These are phyloP conservation scores for Babesia ovis DNA, from an alignment of 169 alveolate genomes.

Conservation along the genomic window DNA sequence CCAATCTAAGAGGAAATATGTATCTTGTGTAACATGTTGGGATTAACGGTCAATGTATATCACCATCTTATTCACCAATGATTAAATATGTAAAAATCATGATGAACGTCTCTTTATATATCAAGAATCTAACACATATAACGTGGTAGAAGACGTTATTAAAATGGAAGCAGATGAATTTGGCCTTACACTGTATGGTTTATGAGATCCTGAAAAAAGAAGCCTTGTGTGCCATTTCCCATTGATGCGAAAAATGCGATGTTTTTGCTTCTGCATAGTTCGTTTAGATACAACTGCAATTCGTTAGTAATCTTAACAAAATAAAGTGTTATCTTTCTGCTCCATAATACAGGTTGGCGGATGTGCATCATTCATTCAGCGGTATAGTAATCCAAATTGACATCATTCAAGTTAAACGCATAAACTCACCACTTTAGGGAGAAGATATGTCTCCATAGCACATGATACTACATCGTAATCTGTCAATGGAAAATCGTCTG, in stretches of 20 bases:
- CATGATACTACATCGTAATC: slow-evolving; percentile 53
- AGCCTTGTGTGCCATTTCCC: slow-evolving; percentile 71
- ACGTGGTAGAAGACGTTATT: too few relatives aligned
- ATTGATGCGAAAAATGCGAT: slow-evolving; percentile 68
- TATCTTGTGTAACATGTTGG: neutral
- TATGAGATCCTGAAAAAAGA: slow-evolving; percentile 70
- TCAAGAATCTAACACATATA: too few relatives aligned
- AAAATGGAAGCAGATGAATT: too few relatives aligned
- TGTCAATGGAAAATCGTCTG: slow-evolving; percentile 24
- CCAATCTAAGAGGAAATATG: slow-evolving; percentile 33
- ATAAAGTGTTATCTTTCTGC: too few relatives aligned
- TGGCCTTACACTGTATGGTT: slow-evolving; percentile 64
- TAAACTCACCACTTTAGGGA: slow-evolving; percentile 63
- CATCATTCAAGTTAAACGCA: too few relatives aligned
- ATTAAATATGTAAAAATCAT: too few relatives aligned
- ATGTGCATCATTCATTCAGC: neutral
- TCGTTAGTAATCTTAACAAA: too few relatives aligned
- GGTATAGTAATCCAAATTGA: neutral
- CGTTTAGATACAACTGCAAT: slow-evolving; percentile 30
- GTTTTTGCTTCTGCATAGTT: slow-evolving; percentile 55
- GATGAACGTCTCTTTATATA: too few relatives aligned
- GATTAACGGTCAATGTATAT: too few relatives aligned
- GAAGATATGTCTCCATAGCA: slow-evolving; percentile 68
- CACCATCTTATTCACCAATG: too few relatives aligned
- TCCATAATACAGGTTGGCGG: neutral